A percentile compares a stretch with the other conserved stretches of the same genome.
phyloP scores from a whole-genome alignment of 176 grass and related monocot species.

The Aegilops bicornis region DNA sequence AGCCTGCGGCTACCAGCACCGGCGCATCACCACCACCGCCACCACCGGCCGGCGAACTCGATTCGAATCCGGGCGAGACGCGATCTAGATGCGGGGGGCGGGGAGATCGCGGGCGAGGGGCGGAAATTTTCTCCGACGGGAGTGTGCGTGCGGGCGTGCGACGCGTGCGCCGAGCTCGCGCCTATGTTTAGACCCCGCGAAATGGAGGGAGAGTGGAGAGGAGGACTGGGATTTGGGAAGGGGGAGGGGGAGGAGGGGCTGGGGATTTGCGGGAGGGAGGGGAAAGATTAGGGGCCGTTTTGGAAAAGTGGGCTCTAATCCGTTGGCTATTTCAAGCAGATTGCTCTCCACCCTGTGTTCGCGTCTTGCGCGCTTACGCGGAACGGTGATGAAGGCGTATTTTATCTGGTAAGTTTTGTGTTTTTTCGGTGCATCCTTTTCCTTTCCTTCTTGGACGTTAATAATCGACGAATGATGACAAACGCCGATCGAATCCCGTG shows the following conservation, averaged over 20 bases:
- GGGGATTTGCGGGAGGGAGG: background rate
- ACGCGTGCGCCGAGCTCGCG: constrained; percentile 25
- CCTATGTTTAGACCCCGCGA: constrained; percentile 44
- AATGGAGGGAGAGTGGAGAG: background rate
- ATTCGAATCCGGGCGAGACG: background rate
- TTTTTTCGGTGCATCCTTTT: too few species aligned
- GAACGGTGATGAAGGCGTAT: background rate
- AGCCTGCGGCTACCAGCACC: constrained; percentile 27
- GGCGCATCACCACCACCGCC: constrained; percentile 27
- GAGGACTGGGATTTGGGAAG: background rate
- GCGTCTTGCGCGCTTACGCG: fast-evolving
- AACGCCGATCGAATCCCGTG: too few species aligned
- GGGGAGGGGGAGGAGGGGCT: background rate
- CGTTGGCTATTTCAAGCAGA: background rate
- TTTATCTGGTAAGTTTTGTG: background rate
- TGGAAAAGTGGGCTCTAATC: constrained; percentile 20
- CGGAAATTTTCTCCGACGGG: background rate
- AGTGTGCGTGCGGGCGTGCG: background rate
- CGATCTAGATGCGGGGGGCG: background rate
- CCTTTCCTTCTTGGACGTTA: too few species aligned
- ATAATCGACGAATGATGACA: too few species aligned
- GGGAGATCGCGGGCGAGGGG: background rate
- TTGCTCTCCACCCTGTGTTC: background rate
- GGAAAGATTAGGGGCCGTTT: background rate
- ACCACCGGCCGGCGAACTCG: background rate